Conservation (phyloP, 2,329 filamentous ascomycete species). For the Sarocladium brachiariae region DNA sequence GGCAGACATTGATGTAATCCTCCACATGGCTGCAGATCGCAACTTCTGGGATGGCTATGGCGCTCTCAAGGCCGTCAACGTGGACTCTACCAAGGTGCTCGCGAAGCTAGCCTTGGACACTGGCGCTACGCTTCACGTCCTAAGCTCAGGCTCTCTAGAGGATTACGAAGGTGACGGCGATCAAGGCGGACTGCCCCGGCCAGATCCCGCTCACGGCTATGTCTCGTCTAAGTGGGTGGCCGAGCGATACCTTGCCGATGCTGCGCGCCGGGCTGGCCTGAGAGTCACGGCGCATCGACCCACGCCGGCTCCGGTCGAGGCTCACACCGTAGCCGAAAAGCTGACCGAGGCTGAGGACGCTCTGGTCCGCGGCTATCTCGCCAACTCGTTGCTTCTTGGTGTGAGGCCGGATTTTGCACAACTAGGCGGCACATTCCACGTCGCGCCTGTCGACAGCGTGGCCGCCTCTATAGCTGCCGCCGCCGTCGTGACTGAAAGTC, state of each 20-base stretch:
- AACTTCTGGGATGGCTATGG: constrained; percentile 7
- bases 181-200: too few species aligned
- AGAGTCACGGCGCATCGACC: not conserved
- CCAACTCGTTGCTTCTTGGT: not conserved
- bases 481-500: too few species aligned
- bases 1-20: not conserved
- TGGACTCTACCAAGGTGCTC: constrained; percentile 1
- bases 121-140: not conserved
- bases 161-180: not conserved
- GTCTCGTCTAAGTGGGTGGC: constrained; percentile 1
- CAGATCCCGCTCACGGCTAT: not conserved
- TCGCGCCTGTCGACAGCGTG: not conserved
- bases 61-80: not conserved
- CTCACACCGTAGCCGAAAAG: not conserved
- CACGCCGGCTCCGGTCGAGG: not conserved
- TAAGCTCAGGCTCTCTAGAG: not conserved
- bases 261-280: not conserved
- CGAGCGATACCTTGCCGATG: not conserved
- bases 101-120: not conserved
- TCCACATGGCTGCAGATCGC: constrained; percentile 8
- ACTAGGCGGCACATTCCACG: not conserved
- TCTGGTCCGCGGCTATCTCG: not conserved
- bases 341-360: not conserved
- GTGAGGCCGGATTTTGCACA: not conserved
- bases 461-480: not conserved